Evolutionary conservation across 768 basidiomycete genomes (phyloP).

Genomic region (Rhizopogon rudus): DNA sequence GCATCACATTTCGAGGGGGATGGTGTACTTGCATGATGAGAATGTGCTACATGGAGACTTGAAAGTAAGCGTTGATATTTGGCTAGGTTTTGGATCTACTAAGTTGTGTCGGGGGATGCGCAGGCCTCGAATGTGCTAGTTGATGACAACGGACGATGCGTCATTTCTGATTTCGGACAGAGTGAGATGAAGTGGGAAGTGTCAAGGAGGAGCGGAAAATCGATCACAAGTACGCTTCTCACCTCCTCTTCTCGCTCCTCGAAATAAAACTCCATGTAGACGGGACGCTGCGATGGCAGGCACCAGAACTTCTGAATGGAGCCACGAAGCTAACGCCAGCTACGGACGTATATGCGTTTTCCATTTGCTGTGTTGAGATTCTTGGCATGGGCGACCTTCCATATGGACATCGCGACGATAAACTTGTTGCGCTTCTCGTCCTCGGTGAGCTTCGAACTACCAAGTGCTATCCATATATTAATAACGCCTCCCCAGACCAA

Average conservation of each 20-base stretch:
- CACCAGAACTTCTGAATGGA: conserved; percentile 60
- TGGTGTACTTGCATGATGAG: conserved; percentile 12
- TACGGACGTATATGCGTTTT: conserved; percentile 67
- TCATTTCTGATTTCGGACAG: conserved; percentile 83
- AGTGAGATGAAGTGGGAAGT: conserved; percentile 75
- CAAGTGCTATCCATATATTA: conserved; percentile 12
- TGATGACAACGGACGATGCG: conserved; percentile 57
- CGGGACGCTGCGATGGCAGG: conserved; percentile 68
- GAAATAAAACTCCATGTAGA: conserved; percentile 24
- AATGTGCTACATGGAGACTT: conserved; percentile 62
- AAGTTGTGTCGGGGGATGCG: neutral
- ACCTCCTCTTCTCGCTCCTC: neutral
- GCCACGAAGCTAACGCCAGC: conserved; percentile 41
- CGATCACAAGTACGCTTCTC: conserved; percentile 38
- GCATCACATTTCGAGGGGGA: conserved; percentile 9
- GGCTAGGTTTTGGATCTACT: neutral
- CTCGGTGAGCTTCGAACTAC: conserved; percentile 32
- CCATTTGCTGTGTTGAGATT: conserved; percentile 61
- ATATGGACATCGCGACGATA: conserved; percentile 49
- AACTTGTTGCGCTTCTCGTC: conserved; percentile 46
- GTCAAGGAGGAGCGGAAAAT: conserved; percentile 50
- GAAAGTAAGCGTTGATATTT: conserved; percentile 43
- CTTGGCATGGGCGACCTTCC: conserved; percentile 58
- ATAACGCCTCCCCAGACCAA: conserved; percentile 31
- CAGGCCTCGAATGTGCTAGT: conserved; percentile 76